Evolutionary conservation across 2,329 filamentous ascomycete genomes (phyloP).

Genomic region (Fonsecaea monophora): DNA sequence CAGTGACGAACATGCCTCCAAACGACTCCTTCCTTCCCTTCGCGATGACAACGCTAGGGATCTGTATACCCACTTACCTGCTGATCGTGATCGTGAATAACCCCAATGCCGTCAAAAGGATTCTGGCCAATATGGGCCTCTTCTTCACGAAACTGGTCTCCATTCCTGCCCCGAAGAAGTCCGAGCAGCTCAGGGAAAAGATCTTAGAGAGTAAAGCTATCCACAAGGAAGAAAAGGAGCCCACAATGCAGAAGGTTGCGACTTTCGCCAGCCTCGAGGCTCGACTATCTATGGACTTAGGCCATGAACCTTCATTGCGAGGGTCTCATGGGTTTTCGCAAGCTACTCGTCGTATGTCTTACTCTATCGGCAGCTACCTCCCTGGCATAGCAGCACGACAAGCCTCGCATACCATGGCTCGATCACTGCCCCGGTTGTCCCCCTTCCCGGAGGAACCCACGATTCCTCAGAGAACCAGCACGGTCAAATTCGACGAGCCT

Average conservation of each 20-base stretch:
- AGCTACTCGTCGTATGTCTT: slow-evolving; percentile 31
- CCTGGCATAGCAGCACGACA: slow-evolving; percentile 14
- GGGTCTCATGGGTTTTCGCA: slow-evolving; percentile 30
- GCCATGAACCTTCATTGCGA: slow-evolving; percentile 21
- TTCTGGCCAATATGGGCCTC: slow-evolving; percentile 20
- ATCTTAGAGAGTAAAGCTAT: slow-evolving; percentile 17
- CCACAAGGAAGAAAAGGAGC: slow-evolving; percentile 12
- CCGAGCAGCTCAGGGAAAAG: slow-evolving; percentile 30
- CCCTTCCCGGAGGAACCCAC: slow-evolving; percentile 2
- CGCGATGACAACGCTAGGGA: slow-evolving; percentile 49
- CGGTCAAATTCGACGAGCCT: slow-evolving; percentile 32
- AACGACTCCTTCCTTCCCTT: slow-evolving; percentile 49
- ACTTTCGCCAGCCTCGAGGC: slow-evolving; percentile 32
- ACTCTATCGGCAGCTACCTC: slow-evolving; percentile 25
- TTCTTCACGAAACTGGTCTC: slow-evolving; percentile 27
- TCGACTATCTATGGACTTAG: slow-evolving; percentile 29
- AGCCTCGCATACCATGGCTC: slow-evolving; percentile 3
- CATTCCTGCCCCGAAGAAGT: slow-evolving; percentile 29
- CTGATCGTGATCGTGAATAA: slow-evolving; percentile 54
- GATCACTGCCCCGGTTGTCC: slow-evolving; percentile 1
- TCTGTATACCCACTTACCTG: slow-evolving; percentile 56
- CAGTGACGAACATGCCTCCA: slow-evolving; percentile 49
- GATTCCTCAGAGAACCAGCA: slow-evolving; percentile 23
- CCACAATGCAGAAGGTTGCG: slow-evolving; percentile 23
- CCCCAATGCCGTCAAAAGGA: slow-evolving; percentile 21